Base-by-base conservation (phyloP, 768 basidiomycete species). In the Termitomyces sp. region DNA sequence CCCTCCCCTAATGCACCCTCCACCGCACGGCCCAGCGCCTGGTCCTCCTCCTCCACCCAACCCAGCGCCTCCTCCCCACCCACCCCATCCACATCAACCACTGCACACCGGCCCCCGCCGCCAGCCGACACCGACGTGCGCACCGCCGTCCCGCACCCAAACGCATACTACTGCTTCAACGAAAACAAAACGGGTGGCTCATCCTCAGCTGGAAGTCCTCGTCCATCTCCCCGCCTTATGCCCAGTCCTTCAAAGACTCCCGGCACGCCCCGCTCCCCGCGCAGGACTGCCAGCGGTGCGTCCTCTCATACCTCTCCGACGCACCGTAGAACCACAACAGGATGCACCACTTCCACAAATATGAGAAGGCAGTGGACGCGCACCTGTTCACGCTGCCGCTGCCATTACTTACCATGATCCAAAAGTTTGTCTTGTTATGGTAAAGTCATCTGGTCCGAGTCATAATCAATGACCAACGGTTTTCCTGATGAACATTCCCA, bases 141-240 rank as follows among this genome's bases (percentile, higher is more conserved):
- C n/a, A 82, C 79, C 16, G 80, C 90, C 32, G 78, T 90, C 32
- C 91, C 92, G 13, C 91, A 94, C 67, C 86, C 91, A 5, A 83
- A 89, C 63, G 90, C 89, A 14, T 90, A 90, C 68, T 94, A 89
- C 67, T 93, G 91, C 66, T 82, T 84, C 24, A 86, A 84, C 67
- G 88, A 93, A 56, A 89, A n/a, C n/a, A n/a, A n/a, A n/a, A 93
- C 63, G 87, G 87, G 5, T 94, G 91, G 91, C 82, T 91, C 34
- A 79, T 93, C 39, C 75, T 93, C 16, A 77, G 75, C 39, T 89
- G 88, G 86, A 84, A 83, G 60, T 80, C 81, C 14, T 86, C 88
- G 13, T 75, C 78, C 20, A 76, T 85, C 37, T 67, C 81, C 9
- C 89, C 88, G 3, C 84, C 86, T 6, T 76, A 91, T 20, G 79